Evolutionary conservation across 1,284 basidiomycete species (phyloP).

Genomic region (Apiotrichum domesticum): DNA sequence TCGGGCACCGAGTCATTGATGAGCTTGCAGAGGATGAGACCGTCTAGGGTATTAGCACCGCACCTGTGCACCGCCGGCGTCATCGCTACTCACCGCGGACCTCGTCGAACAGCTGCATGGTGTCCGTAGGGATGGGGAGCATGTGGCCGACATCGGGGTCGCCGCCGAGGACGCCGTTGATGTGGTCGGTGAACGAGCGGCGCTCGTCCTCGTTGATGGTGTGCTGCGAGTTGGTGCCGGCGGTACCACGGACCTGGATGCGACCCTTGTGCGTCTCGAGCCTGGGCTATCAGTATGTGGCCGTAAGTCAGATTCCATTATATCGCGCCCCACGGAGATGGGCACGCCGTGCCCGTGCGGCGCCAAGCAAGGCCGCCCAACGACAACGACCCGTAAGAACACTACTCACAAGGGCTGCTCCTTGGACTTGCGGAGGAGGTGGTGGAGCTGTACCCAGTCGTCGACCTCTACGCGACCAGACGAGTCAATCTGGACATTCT

Average conservation of each 20-base stretch:
- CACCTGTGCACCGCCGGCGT: neutral
- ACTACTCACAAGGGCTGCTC: constrained; percentile 35
- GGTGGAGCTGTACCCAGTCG: constrained; percentile 74
- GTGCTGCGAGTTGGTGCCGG: constrained; percentile 89
- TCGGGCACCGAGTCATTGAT: constrained; percentile 99
- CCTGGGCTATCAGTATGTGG: constrained; percentile 34
- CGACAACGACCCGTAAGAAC: too few relatives aligned
- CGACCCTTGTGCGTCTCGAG: constrained; percentile 73
- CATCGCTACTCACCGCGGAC: constrained; percentile 54
- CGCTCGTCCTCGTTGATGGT: constrained; percentile 98
- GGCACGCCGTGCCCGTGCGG: too few relatives aligned
- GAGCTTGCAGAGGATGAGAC: constrained; percentile 92
- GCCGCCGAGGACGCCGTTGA: constrained; percentile 82
- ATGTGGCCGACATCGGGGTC: constrained; percentile 77
- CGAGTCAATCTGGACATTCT: constrained; percentile 88
- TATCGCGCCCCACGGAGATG: neutral
- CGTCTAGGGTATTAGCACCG: constrained; percentile 54
- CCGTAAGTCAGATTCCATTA: too few relatives aligned
- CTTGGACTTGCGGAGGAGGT: constrained; percentile 35
- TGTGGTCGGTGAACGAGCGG: constrained; percentile 93
- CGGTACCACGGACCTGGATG: constrained; percentile 85
- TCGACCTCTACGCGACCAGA: constrained; percentile 95
- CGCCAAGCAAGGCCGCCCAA: too few relatives aligned
- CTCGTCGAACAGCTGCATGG: constrained; percentile 99
- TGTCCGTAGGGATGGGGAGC: constrained; percentile 91